A percentile compares a stretch with the other conserved stretches of the same genome.
phyloP scores from a whole-genome alignment of 2,329 filamentous ascomycete genomes.

The Colletotrichum acutatum region DNA sequence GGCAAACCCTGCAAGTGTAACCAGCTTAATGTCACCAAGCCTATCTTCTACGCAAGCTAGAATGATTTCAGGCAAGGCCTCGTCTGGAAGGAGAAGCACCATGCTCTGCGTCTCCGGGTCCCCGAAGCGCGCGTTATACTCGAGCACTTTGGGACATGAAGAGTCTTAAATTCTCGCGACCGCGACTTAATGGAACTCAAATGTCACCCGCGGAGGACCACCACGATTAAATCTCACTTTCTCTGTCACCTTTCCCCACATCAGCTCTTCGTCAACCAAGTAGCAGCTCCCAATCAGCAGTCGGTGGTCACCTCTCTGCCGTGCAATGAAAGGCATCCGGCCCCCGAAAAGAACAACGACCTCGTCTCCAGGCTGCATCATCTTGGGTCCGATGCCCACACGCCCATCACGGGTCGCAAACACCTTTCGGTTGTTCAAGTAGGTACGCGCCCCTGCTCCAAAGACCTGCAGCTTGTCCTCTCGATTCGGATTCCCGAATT shows the following conservation, averaged over 20 bases:
- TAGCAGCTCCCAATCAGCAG: conserved; percentile 33
- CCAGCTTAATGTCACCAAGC: conserved; percentile 76
- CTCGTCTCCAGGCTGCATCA: conserved; percentile 33
- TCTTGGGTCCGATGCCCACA: conserved; percentile 33
- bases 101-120: conserved; percentile 93
- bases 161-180: neutral
- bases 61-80: conserved; percentile 90
- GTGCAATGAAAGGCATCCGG: conserved; percentile 34
- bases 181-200: conserved; percentile 14
- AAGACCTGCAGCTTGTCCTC: conserved; percentile 16
- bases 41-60: conserved; percentile 82
- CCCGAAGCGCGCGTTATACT: conserved; percentile 94
- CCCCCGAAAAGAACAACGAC: conserved; percentile 33
- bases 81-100: conserved; percentile 80
- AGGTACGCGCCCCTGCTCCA: conserved; percentile 1
- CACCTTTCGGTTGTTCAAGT: conserved; percentile 14
- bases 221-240: conserved; percentile 19
- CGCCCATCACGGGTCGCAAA: conserved; percentile 29
- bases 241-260: conserved; percentile 32
- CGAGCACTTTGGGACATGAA: conserved; percentile 75
- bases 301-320: conserved; percentile 17
- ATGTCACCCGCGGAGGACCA: conserved; percentile 10
- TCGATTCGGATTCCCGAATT: neutral
- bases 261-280: conserved; percentile 34
- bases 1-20: conserved; percentile 76